Evolutionary conservation across 2,329 filamentous ascomycete genomes (phyloP), one percentile per base, ranked within the genome.

Genomic region (Colletotrichum sp.): DNA sequence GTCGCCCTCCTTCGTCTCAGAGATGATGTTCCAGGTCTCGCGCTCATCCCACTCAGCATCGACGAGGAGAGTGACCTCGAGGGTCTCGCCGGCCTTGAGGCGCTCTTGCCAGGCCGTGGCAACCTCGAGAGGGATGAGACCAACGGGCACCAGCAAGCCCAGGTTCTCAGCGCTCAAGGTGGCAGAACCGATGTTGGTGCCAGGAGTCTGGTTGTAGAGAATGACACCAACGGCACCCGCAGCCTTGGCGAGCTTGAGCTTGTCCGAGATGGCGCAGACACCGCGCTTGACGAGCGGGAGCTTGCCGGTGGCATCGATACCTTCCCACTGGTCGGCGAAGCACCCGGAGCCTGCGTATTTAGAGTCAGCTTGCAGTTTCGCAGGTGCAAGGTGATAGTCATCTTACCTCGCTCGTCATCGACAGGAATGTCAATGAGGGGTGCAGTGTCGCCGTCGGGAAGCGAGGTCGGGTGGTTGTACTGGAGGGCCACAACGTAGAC

Each of bases 161-260:
- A 83, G 77, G 79, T 84, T 86, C 78, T 84, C 83, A 1, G 85
- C 85, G 21, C 89, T 87, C 4, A 94, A 86, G 0, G 91, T 93
- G 9, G 90, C 92, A 28, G 85, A 83, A 3, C 87, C 82, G 5
- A 85, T 81, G n/a, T 76, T 68, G 12, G 80, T 78, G 1, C 90
- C 91, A 1, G 88, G 84, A 4, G 84, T 86, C 77, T 93, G 92
- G 87, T 94, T 91, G 81, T 92, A 93, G 66, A 94, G 87, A 34
- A 94, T 83, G 1, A 89, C 86, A 55, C 83, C 87, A 3, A 85
- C 55, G 4, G 87, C 88, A 57, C 87, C 87, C 12, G 85, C 81
- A 10, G 83, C 81, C 80, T 83, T 86, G 32, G 87, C 87, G 6
- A 88, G 81, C 79, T 84, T 85, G 36, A 88, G 82, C 80, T 89